These are phyloP conservation scores for Fusarium floridanum DNA, from an alignment of 2,329 filamentous ascomycete species.

Conservation along the genomic window DNA sequence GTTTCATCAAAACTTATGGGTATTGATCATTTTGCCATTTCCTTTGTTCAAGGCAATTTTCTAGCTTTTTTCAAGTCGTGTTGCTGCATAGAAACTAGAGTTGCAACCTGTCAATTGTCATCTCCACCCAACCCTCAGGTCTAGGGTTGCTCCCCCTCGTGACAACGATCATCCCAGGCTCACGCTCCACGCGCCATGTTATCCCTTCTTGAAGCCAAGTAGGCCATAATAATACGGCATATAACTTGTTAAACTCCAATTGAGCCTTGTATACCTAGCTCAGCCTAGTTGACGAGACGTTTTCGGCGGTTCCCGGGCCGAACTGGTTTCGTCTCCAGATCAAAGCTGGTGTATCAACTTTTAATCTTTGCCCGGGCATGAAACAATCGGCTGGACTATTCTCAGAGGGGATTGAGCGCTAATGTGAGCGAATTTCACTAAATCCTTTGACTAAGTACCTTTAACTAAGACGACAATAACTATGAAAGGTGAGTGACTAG, in stretches of 20 bases:
- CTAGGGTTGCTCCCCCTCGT: neutral
- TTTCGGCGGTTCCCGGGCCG: neutral
- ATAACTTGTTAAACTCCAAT: neutral
- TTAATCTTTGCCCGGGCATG: too few species aligned
- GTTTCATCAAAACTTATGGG: neutral
- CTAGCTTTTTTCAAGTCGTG: neutral
- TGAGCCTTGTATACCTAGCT: neutral
- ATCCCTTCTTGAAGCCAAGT: neutral
- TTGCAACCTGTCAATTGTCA: neutral
- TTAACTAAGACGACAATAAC: neutral
- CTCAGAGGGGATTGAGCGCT: neutral
- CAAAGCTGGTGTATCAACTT: neutral
- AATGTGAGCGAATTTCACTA: neutral
- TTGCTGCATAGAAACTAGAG: neutral
- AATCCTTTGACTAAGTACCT: neutral
- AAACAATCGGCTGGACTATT: neutral
- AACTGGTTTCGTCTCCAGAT: neutral
- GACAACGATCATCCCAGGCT: neutral
- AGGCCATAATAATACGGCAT: neutral
- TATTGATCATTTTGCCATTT: accelerated
- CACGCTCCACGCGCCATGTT: neutral
- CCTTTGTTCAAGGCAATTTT: too few species aligned
- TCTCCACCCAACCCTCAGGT: neutral
- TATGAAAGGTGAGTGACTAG: neutral
- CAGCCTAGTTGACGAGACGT: neutral